Evolutionary conservation across 306 rosid species (phyloP), one percentile per base, ranked within the genome.

Genomic region (Cicer arietinum): DNA sequence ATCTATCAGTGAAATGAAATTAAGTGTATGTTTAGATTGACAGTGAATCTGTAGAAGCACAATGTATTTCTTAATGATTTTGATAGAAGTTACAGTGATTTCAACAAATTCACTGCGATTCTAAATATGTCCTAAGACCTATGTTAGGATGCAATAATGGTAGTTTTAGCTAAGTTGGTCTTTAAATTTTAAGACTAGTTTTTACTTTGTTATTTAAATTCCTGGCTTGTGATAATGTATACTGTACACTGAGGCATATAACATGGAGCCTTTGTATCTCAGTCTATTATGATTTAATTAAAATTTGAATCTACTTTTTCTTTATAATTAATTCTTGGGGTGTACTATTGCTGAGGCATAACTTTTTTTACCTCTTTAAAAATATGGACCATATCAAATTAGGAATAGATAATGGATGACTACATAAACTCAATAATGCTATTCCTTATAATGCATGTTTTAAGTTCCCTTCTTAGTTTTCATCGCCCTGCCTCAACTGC

Each of bases 211-310:
- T 50, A 50, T 48, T 67, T 64, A 16, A 7, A 42, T 68, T 77
- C 10, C 57, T 57, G 74, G 69, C 50, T 73, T 73, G 72, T 73
- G 75, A 57, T 46, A 68, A 51, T 80, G 56, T 59, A 80, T 42
- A 59, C 84, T 37, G 22, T 65, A 73, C 64, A 11, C 69, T 51
- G 47, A 43, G 70, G 50, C 70, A 65, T 16, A 64, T 65, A 43
- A 42, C 37, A 65, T 40, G 47, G 22, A 40, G 68, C 68, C 68
- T 62, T 60, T 65, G 70, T 43, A 42, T 65, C 16, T 42, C 14
- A 8, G 53, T 65, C 70, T 37, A 54, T 30, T 30, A 30, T 30
- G 37, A 30, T 74, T 77, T 62, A 13, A 14, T 54, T 54, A 58
- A 80, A 67, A 44, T 72, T 37, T 40, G 3, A 39, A 37, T 40